phyloP scores from a whole-genome alignment of 2,329 filamentous ascomycete genomes.

The Apiospora hydei region DNA sequence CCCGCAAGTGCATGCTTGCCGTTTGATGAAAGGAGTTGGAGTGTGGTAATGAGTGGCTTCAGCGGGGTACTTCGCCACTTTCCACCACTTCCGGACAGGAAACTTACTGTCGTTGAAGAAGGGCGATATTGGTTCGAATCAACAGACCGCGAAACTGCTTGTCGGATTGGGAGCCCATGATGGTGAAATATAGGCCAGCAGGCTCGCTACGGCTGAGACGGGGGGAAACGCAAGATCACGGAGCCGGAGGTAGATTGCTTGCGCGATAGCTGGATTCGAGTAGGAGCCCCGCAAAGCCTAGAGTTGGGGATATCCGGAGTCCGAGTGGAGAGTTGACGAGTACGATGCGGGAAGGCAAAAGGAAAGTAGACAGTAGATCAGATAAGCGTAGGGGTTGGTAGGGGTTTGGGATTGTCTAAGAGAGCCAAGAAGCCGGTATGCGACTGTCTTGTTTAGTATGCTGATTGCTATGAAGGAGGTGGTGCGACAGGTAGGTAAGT shows the following conservation, averaged over 20 bases:
- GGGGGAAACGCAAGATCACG: neutral
- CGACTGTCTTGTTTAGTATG: neutral
- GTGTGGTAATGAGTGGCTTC: slow-evolving; percentile 16
- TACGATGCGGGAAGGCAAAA: slow-evolving; percentile 2
- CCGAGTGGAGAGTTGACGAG: slow-evolving; percentile 28
- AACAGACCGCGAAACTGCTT: slow-evolving; percentile 50
- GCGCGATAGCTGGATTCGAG: neutral
- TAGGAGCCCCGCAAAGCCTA: neutral
- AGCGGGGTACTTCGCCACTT: neutral
- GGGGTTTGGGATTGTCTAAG: neutral
- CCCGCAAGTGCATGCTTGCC: too few relatives aligned
- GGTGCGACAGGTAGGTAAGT: neutral
- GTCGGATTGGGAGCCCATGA: slow-evolving; percentile 26
- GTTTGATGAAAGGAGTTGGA: neutral
- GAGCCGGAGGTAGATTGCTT: slow-evolving; percentile 28
- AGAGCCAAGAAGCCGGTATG: neutral
- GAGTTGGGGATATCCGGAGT: slow-evolving; percentile 45
- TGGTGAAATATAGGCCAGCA: slow-evolving; percentile 16
- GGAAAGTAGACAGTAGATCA: neutral
- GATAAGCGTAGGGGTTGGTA: neutral
- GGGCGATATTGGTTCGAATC: slow-evolving; percentile 55
- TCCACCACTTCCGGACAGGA: neutral
- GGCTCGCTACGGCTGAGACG: neutral
- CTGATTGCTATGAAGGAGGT: neutral
- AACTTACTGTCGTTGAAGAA: slow-evolving; percentile 56